These are phyloP conservation scores for Bocquillonia castaneifolia DNA, from an alignment of 441 rosid species.

Conservation along the genomic window DNA sequence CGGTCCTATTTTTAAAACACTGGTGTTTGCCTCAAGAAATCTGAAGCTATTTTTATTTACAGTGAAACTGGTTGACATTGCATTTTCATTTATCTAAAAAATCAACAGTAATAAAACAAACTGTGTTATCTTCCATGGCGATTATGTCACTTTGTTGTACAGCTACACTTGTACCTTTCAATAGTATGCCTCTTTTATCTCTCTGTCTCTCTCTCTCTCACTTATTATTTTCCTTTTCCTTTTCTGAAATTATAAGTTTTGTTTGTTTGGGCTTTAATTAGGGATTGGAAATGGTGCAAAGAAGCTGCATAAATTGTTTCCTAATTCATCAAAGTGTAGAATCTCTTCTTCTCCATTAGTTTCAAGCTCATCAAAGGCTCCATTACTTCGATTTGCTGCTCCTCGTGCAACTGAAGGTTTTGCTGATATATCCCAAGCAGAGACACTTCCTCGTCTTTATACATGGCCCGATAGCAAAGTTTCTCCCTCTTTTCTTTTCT, in stretches of 20 bases:
- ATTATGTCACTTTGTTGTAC: not conserved
- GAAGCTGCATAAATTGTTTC: slow-evolving; percentile 30
- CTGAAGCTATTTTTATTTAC: too few relatives aligned
- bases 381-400: slow-evolving; percentile 32
- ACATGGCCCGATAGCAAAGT: slow-evolving; percentile 54
- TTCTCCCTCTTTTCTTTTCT: not conserved
- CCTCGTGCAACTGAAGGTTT: slow-evolving; percentile 33
- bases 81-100: too few relatives aligned
- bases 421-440: slow-evolving; percentile 34
- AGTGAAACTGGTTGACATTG: too few relatives aligned
- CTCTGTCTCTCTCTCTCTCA: not conserved
- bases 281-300: slow-evolving; percentile 40
- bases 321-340: slow-evolving; percentile 29
- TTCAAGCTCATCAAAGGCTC: slow-evolving; percentile 19
- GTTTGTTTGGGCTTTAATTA: not conserved
- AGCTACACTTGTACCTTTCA: slow-evolving; percentile 7
- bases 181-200: not conserved
- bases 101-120: not conserved
- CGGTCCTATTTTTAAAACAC: too few relatives aligned
- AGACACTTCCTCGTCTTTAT: slow-evolving; percentile 39
- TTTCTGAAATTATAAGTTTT: not conserved
- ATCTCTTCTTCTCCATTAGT: slow-evolving; percentile 21
- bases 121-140: not conserved
- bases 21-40: too few relatives aligned
- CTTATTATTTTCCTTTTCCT: too few relatives aligned